Evolutionary conservation across 2,329 filamentous ascomycete species (phyloP).

Genomic region (Drechslera avenae): DNA sequence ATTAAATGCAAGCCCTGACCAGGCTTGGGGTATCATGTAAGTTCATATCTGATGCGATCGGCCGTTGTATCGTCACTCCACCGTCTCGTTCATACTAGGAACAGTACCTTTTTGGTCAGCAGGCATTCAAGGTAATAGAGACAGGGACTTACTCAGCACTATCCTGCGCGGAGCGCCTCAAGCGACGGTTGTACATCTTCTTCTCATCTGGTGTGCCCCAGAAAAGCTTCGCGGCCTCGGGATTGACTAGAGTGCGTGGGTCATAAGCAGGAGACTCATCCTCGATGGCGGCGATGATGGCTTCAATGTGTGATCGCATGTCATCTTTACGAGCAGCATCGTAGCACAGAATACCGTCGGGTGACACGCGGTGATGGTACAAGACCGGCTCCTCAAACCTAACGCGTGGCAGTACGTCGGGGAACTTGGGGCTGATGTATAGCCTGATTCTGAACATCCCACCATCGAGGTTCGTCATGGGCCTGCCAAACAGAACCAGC

Average conservation of each 20-base stretch:
- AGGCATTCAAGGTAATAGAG: not conserved
- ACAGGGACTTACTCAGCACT: slow-evolving; percentile 51
- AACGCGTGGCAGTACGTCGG: slow-evolving; percentile 84
- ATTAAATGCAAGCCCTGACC: slow-evolving; percentile 32
- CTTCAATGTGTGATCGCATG: slow-evolving; percentile 80
- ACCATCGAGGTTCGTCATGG: slow-evolving; percentile 92
- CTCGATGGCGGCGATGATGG: slow-evolving; percentile 80
- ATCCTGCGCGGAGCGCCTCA: slow-evolving; percentile 75
- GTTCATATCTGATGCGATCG: slow-evolving; percentile 26
- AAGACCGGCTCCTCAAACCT: slow-evolving; percentile 81
- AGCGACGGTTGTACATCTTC: slow-evolving; percentile 80
- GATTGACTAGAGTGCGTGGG: slow-evolving; percentile 83
- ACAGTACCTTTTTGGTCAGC: slow-evolving; percentile 24
- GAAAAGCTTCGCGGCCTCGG: slow-evolving; percentile 81
- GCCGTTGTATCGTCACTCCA: slow-evolving; percentile 24
- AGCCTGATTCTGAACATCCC: slow-evolving; percentile 82
- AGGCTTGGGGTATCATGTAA: slow-evolving; percentile 38
- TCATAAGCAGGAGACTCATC: slow-evolving; percentile 89
- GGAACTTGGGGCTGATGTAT: slow-evolving; percentile 81
- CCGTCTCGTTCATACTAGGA: slow-evolving; percentile 20
- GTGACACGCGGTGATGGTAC: slow-evolving; percentile 78
- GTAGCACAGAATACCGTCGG: slow-evolving; percentile 83
- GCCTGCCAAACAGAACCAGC: slow-evolving; percentile 85
- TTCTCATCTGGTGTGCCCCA: slow-evolving; percentile 82
- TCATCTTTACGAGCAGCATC: slow-evolving; percentile 71